Percentiles rank a stretch among this genome's conserved stretches.
phyloP scores from a whole-genome alignment of 306 rosid genomes.

The Abrus precatorius region DNA sequence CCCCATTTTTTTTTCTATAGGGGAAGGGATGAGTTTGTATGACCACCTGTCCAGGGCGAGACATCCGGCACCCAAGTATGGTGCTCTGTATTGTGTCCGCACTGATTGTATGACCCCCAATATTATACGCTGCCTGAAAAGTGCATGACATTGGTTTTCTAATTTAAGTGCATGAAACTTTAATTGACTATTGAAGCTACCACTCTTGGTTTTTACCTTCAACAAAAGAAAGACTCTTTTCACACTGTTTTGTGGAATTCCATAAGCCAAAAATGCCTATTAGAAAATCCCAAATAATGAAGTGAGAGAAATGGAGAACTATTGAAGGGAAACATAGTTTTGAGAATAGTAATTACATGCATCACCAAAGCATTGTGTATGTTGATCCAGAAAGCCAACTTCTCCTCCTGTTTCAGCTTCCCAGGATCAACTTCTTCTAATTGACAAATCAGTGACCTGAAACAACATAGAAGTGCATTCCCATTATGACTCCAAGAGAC shows the following conservation, averaged over 20 bases:
- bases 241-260: constrained; percentile 87
- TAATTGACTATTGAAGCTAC: constrained; percentile 17
- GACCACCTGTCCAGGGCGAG: constrained; percentile 92
- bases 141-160: constrained; percentile 34
- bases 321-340: constrained; percentile 7
- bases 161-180: not conserved
- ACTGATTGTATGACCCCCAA: constrained; percentile 84
- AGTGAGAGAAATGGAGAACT: constrained; percentile 34
- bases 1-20: not conserved
- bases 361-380: constrained; percentile 91
- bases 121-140: constrained; percentile 88
- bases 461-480: constrained; percentile 41
- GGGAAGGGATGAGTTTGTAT: constrained; percentile 18
- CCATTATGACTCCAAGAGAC: constrained; percentile 28
- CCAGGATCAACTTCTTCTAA: constrained; percentile 85
- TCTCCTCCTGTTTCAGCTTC: constrained; percentile 81
- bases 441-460: constrained; percentile 76
- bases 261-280: constrained; percentile 95
- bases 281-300: constrained; percentile 41
- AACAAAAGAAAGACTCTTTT: constrained; percentile 77
- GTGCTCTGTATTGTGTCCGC: constrained; percentile 82
- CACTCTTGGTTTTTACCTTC: constrained; percentile 67
- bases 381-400: constrained; percentile 96
- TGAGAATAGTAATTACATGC: constrained; percentile 70
- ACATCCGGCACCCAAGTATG: constrained; percentile 86